Evolutionary conservation across 208 protist species (phyloP).

Genomic region (Wallacemonas rigidus): DNA sequence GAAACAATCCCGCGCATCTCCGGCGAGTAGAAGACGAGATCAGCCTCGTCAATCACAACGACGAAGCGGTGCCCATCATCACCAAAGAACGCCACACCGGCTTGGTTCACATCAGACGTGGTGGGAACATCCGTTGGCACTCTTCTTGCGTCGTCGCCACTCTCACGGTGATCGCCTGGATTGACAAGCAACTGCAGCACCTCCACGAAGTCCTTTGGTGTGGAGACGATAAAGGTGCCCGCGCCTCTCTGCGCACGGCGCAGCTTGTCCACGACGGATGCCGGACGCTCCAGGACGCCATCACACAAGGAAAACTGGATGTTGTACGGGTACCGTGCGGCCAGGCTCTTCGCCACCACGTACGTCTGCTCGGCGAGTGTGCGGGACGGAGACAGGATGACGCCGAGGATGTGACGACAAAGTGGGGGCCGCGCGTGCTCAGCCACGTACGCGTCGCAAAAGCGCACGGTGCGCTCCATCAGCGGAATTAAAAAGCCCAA

Average conservation of each 20-base stretch:
- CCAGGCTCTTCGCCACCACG: slow-evolving; percentile 72
- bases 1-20: slow-evolving; percentile 60
- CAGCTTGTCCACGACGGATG: slow-evolving; percentile 43
- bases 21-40: slow-evolving; percentile 74
- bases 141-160: slow-evolving; percentile 1
- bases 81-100: slow-evolving; percentile 15
- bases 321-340: slow-evolving; percentile 66
- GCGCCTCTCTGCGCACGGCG: slow-evolving; percentile 54
- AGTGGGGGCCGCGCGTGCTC: slow-evolving; percentile 57
- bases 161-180: slow-evolving; percentile 39
- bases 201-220: slow-evolving; percentile 66
- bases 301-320: slow-evolving; percentile 84
- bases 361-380: slow-evolving; percentile 88
- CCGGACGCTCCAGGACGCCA: slow-evolving; percentile 51
- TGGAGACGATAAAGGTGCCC: slow-evolving; percentile 80
- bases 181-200: slow-evolving; percentile 27
- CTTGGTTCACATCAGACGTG: background rate
- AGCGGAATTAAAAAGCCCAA: slow-evolving; percentile 93
- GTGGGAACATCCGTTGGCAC: background rate
- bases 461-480: slow-evolving; percentile 76
- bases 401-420: slow-evolving; percentile 60
- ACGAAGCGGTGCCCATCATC: slow-evolving; percentile 50
- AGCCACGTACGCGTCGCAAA: slow-evolving; percentile 53
- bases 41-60: slow-evolving; percentile 88
- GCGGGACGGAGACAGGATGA: slow-evolving; percentile 85